Evolutionary conservation across 257 asterid genomes (phyloP).

Genomic region (Przewalskia tangutica): DNA sequence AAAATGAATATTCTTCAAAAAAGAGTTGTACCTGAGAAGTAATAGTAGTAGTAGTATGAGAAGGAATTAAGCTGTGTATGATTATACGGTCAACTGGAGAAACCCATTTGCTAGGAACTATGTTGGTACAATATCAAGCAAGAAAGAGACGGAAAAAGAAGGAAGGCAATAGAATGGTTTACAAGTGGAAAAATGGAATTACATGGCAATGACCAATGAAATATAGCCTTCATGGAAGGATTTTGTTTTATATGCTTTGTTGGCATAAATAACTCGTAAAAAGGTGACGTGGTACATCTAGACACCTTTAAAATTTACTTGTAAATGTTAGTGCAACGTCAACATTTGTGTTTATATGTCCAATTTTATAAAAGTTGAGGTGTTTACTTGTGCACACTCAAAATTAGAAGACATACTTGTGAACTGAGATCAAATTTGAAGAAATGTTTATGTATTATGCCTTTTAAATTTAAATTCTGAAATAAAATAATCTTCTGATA

Average conservation of each 20-base stretch:
- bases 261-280: too few relatives aligned
- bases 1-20: neutral
- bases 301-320: neutral
- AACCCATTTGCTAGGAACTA: constrained; percentile 24
- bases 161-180: constrained; percentile 3
- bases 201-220: constrained; percentile 29
- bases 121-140: constrained; percentile 36
- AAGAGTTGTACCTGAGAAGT: neutral
- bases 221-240: constrained; percentile 24
- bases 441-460: too few relatives aligned
- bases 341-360: too few relatives aligned
- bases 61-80: neutral
- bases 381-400: too few relatives aligned
- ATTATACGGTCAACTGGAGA: constrained; percentile 5
- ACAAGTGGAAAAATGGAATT: constrained; percentile 18
- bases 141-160: neutral
- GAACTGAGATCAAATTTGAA: too few relatives aligned
- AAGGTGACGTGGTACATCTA: neutral
- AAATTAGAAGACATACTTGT: too few relatives aligned
- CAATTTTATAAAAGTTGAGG: too few relatives aligned
- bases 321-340: too few relatives aligned
- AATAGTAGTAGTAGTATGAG: neutral
- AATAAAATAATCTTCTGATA: too few relatives aligned
- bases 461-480: too few relatives aligned
- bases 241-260: neutral